phyloP scores from a whole-genome alignment of 495 filamentous ascomycete genomes.

The Neurospora cerealis region DNA sequence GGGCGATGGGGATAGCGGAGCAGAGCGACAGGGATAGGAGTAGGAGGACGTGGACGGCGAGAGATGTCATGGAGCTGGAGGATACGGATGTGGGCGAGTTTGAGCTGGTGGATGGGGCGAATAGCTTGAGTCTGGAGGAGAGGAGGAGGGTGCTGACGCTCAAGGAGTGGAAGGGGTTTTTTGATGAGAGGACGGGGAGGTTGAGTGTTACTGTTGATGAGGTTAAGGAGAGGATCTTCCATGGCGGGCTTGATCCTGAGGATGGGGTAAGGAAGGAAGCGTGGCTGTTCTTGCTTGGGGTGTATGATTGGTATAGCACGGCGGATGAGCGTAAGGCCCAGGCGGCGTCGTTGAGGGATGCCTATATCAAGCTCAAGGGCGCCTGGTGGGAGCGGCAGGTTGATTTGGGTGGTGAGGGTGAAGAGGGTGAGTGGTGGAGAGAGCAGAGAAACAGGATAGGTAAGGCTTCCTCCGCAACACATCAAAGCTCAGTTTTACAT shows the following conservation, averaged over 20 bases:
- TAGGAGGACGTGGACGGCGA: constrained; percentile 83
- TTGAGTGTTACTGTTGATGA: constrained; percentile 75
- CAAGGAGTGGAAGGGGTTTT: constrained; percentile 81
- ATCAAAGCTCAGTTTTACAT: background rate
- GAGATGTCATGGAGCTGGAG: constrained; percentile 87
- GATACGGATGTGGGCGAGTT: constrained; percentile 92
- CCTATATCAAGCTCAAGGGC: constrained; percentile 88
- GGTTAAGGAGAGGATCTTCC: constrained; percentile 92
- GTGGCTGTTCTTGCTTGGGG: constrained; percentile 88
- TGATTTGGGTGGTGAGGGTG: constrained; percentile 61
- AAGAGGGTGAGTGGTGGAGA: constrained; percentile 87
- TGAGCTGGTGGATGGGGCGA: constrained; percentile 81
- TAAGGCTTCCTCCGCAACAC: constrained; percentile 32
- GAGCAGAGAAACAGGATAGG: constrained; percentile 91
- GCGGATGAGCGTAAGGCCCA: constrained; percentile 69
- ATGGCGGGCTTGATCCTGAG: constrained; percentile 80
- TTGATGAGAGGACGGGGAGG: constrained; percentile 62
- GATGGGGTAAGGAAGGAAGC: constrained; percentile 92
- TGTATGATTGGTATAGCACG: constrained; percentile 84
- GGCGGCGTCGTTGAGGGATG: constrained; percentile 78
- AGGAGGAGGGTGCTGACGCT: constrained; percentile 65
- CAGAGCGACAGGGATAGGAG: constrained; percentile 81
- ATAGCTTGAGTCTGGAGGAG: constrained; percentile 59
- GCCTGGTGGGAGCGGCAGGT: constrained; percentile 94
- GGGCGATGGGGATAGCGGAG: constrained; percentile 98